Evolutionary conservation across 73 alveolate species (phyloP).

Genomic region (Halteria grandinella): DNA sequence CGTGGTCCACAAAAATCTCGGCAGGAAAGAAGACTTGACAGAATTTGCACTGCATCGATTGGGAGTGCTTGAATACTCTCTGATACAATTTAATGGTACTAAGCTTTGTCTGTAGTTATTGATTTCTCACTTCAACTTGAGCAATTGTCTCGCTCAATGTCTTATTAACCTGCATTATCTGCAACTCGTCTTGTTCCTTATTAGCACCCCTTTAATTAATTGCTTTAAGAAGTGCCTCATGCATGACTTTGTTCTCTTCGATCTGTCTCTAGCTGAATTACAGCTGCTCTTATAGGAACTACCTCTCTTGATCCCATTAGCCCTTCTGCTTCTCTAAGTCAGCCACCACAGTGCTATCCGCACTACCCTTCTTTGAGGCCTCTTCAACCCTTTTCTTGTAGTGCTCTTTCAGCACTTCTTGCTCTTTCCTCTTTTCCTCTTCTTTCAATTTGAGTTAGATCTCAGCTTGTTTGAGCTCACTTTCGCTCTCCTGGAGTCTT

Average conservation of each 20-base stretch:
- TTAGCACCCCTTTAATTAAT: conserved; percentile 27
- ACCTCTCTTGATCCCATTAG: conserved; percentile 55
- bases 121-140: conserved; percentile 32
- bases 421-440: conserved; percentile 27
- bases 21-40: conserved; percentile 46
- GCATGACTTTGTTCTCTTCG: conserved; percentile 55
- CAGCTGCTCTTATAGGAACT: conserved; percentile 44
- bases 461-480: not conserved
- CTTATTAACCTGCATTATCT: conserved; percentile 35
- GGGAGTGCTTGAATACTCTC: conserved; percentile 47
- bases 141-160: conserved; percentile 16
- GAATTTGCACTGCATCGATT: conserved; percentile 60
- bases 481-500: not conserved
- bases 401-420: conserved; percentile 13
- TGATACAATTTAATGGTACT: conserved; percentile 23
- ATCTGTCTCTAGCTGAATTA: conserved; percentile 25
- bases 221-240: conserved; percentile 41
- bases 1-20: conserved; percentile 50
- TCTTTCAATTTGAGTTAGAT: not conserved
- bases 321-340: conserved; percentile 8
- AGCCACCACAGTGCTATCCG: not conserved
- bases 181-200: not conserved
- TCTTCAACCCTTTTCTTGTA: conserved; percentile 15
- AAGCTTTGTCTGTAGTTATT: not conserved
- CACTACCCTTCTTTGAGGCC: not conserved